A percentile compares a stretch with the other conserved stretches of the same genome.
These are phyloP conservation scores for Boletus hoseneyae DNA, from an alignment of 1,284 basidiomycete genomes.

Conservation along the genomic window DNA sequence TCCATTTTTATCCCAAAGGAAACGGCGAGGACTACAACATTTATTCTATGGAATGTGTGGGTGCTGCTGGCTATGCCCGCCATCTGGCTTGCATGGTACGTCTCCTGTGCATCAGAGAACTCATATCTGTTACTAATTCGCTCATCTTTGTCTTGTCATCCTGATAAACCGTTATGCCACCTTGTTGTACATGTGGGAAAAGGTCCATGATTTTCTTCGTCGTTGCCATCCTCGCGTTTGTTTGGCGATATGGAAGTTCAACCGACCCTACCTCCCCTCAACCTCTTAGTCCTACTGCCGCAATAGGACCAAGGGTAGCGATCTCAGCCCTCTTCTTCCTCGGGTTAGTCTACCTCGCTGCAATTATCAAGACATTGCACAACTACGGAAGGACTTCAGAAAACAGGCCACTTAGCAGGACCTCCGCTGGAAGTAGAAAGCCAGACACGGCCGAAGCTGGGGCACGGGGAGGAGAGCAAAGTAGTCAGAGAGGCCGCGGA, in stretches of 20 bases:
- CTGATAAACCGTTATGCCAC: neutral
- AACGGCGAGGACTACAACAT: conserved; percentile 59
- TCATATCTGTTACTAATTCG: neutral
- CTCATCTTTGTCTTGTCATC: neutral
- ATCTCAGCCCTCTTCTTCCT: conserved; percentile 55
- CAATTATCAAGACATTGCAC: conserved; percentile 62
- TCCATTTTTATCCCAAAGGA: conserved; percentile 42
- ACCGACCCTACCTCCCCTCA: conserved; percentile 39
- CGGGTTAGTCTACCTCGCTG: conserved; percentile 57
- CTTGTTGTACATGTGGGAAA: neutral
- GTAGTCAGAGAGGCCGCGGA: conserved; percentile 3
- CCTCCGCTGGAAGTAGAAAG: neutral
- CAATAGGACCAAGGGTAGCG: conserved; percentile 52
- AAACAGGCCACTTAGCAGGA: neutral
- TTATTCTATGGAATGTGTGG: conserved; percentile 80
- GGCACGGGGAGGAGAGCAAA: conserved; percentile 1
- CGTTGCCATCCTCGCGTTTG: conserved; percentile 62
- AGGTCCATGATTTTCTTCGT: conserved; percentile 72
- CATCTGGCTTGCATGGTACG: conserved; percentile 70
- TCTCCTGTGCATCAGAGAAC: neutral
- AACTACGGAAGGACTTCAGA: conserved; percentile 45
- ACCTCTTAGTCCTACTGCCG: conserved; percentile 31
- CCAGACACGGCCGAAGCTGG: conserved; percentile 1
- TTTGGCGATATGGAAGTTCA: conserved; percentile 65
- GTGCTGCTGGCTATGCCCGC: conserved; percentile 70